phyloP scores from a whole-genome alignment of 176 grass and related monocot species.

The maize (Zea mays) region DNA sequence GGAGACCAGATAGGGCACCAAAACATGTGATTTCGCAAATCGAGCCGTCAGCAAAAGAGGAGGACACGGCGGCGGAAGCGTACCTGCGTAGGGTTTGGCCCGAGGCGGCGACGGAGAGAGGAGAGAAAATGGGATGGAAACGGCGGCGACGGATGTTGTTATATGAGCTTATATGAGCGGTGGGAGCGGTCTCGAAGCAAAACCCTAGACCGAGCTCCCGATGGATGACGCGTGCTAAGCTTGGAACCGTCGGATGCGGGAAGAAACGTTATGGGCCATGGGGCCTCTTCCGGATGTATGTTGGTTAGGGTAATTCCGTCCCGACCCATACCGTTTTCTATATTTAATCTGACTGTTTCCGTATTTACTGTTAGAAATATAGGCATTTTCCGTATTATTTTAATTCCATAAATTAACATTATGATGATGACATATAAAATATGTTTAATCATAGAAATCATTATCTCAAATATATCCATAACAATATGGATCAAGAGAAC shows the following conservation, averaged over 20 bases:
- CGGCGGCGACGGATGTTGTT: background rate
- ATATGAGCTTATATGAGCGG: background rate
- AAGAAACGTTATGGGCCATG: background rate
- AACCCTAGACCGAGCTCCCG: conserved; percentile 7
- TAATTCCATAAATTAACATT: no score
- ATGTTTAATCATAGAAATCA: no score
- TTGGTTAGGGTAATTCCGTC: no score
- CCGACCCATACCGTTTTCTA: no score
- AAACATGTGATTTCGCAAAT: background rate
- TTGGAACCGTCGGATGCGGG: no score
- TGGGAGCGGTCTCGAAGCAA: background rate
- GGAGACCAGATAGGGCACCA: background rate
- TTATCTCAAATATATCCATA: no score
- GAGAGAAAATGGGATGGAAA: background rate
- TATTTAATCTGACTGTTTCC: no score
- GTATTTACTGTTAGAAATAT: no score
- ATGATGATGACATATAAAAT: no score
- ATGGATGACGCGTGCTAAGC: no score
- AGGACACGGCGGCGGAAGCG: background rate
- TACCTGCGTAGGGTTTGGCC: background rate
- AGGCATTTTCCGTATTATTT: no score
- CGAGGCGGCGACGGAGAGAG: conserved; percentile 1
- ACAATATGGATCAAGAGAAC: no score
- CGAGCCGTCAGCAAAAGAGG: background rate
- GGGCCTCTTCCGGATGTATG: background rate